phyloP scores from a whole-genome alignment of 768 basidiomycete species.

The Mycena pura region DNA sequence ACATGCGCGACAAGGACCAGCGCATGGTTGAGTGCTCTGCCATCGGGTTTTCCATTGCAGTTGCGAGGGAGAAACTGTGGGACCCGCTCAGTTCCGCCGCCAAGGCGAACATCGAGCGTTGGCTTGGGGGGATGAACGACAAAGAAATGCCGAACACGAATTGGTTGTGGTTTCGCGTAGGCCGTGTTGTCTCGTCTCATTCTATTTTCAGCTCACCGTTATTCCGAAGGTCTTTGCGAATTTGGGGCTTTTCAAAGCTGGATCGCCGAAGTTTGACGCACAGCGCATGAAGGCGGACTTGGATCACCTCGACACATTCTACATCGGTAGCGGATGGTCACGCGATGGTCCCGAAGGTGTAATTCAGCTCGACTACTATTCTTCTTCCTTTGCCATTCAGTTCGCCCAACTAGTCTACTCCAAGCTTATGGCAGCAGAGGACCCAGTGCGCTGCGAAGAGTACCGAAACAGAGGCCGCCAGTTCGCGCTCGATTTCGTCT shows the following conservation, averaged over 20 bases:
- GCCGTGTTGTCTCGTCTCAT: constrained; percentile 26
- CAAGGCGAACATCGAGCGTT: constrained; percentile 64
- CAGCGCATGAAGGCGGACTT: constrained; percentile 75
- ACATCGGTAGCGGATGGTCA: constrained; percentile 78
- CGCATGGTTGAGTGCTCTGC: constrained; percentile 85
- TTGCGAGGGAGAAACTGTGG: constrained; percentile 70
- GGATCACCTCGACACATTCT: constrained; percentile 80
- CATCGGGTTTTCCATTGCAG: constrained; percentile 73
- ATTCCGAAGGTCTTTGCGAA: constrained; percentile 70
- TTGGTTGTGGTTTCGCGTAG: constrained; percentile 82
- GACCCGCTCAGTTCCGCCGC: constrained; percentile 59
- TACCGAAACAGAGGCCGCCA: constrained; percentile 66
- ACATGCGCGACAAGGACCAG: constrained; percentile 77
- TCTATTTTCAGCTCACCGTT: constrained; percentile 1
- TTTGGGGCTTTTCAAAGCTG: constrained; percentile 68
- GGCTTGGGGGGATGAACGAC: constrained; percentile 80
- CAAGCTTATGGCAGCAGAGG: constrained; percentile 65
- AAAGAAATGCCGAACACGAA: constrained; percentile 87
- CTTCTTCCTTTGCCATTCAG: constrained; percentile 81
- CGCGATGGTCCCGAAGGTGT: constrained; percentile 80
- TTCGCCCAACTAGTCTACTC: constrained; percentile 76
- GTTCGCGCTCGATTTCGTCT: constrained; percentile 74
- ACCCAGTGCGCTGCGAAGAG: constrained; percentile 68
- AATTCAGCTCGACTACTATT: constrained; percentile 81
- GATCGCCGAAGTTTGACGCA: constrained; percentile 61